Percentiles rank a stretch among this genome's conserved stretches.
Conservation (phyloP, 2,329 filamentous ascomycete genomes). For the Alternaria triticimaculans region DNA sequence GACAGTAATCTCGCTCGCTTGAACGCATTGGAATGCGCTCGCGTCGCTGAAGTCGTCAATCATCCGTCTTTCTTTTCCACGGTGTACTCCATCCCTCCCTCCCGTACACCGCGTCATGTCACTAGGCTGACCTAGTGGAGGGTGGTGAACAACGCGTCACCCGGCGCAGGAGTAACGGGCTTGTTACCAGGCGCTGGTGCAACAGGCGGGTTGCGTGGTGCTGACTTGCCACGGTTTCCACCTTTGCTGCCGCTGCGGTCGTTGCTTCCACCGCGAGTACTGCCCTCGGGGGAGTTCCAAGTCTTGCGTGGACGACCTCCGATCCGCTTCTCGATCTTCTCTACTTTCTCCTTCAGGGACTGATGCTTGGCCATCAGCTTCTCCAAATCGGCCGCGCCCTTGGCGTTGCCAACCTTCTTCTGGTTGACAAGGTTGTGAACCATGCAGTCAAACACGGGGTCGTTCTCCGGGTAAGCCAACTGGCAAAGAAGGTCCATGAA, state of each 20-base stretch:
- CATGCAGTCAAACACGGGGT: conserved; percentile 39
- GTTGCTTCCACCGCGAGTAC: background rate
- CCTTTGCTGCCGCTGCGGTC: background rate
- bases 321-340: conserved; percentile 13
- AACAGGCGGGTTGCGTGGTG: background rate
- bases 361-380: conserved; percentile 11
- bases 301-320: background rate
- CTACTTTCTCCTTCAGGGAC: conserved; percentile 11
- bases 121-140: background rate
- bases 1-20: background rate
- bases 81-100: background rate
- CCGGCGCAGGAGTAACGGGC: background rate
- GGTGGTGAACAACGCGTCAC: background rate
- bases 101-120: background rate
- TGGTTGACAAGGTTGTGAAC: conserved; percentile 31
- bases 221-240: background rate
- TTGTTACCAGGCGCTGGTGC: background rate
- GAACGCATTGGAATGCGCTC: background rate
- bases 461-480: conserved; percentile 23
- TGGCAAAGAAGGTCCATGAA: conserved; percentile 30
- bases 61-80: background rate
- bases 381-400: conserved; percentile 3
- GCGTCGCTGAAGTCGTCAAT: background rate
- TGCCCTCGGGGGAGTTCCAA: background rate
- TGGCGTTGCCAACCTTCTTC: background rate